Evolutionary conservation across 2,329 filamentous ascomycete genomes (phyloP).

Genomic region (Neonectria hederae): DNA sequence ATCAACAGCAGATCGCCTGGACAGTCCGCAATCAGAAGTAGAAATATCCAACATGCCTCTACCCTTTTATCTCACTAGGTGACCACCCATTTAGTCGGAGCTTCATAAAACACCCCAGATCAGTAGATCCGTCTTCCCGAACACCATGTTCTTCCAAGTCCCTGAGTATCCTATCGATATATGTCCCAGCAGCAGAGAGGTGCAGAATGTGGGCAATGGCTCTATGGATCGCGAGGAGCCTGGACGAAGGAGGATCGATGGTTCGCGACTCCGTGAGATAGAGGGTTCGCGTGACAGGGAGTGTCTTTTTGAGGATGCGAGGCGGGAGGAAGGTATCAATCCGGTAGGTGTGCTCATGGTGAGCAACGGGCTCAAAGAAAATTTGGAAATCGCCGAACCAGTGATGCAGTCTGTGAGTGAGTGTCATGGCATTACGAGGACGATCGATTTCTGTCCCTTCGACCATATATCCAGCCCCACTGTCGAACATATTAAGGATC

Average conservation of each 20-base stretch:
- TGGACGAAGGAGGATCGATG: constrained; percentile 15
- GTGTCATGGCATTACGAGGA: constrained; percentile 48
- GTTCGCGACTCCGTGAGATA: constrained; percentile 18
- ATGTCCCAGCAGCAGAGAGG: constrained; percentile 13
- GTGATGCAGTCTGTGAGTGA: constrained; percentile 29
- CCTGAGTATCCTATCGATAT: constrained; percentile 15
- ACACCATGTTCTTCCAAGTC: constrained; percentile 8
- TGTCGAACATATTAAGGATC: constrained; percentile 55
- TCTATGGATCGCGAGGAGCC: constrained; percentile 14
- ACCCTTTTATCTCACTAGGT: background rate
- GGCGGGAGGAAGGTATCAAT: constrained; percentile 31
- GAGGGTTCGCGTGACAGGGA: no score
- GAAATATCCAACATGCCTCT: no score
- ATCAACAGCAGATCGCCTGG: no score
- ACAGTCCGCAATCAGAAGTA: no score
- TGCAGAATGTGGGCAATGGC: constrained; percentile 20
- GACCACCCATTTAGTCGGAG: constrained; percentile 7
- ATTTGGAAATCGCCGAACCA: constrained; percentile 35
- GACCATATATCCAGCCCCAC: constrained; percentile 47
- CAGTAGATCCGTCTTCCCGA: constrained; percentile 19
- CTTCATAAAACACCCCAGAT: constrained; percentile 8
- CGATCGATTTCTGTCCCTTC: constrained; percentile 52
- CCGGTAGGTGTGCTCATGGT: constrained; percentile 42
- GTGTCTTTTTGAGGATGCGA: background rate
- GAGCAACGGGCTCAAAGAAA: constrained; percentile 29